phyloP scores from a whole-genome alignment of 306 rosid species.

The Casuarina glauca region DNA sequence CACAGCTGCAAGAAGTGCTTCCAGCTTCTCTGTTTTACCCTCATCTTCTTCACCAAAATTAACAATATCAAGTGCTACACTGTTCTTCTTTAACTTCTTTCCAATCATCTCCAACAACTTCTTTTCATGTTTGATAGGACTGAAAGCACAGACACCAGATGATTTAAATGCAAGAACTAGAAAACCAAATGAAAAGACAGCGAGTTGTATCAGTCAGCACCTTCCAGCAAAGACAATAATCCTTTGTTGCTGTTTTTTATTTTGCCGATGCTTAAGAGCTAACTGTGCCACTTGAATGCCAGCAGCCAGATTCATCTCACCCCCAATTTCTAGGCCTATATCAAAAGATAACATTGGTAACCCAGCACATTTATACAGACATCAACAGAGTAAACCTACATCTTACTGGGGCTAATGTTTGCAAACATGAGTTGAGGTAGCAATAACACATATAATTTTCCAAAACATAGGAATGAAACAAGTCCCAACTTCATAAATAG shows the following conservation, averaged over 20 bases:
- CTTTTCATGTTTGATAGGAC: slow-evolving; percentile 76
- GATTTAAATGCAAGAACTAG: slow-evolving; percentile 10
- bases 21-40: slow-evolving; percentile 79
- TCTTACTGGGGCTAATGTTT: neutral
- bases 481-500: neutral
- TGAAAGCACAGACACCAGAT: slow-evolving; percentile 32
- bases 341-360: neutral
- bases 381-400: neutral
- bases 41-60: slow-evolving; percentile 94
- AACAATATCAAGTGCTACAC: slow-evolving; percentile 86
- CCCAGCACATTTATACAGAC: neutral
- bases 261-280: slow-evolving; percentile 97
- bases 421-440: neutral
- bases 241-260: slow-evolving; percentile 96
- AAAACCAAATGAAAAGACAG: slow-evolving; percentile 10
- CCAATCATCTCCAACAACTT: slow-evolving; percentile 84
- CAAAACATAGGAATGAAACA: neutral
- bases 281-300: slow-evolving; percentile 96
- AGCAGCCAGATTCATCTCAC: slow-evolving; percentile 94
- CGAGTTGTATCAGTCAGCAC: slow-evolving; percentile 27
- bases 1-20: slow-evolving; percentile 77
- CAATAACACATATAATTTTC: neutral
- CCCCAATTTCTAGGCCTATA: slow-evolving; percentile 87
- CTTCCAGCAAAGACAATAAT: slow-evolving; percentile 94
- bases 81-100: slow-evolving; percentile 84